Base-by-base conservation (phyloP, 208 protist species). In the Angomonas ambiguus region DNA sequence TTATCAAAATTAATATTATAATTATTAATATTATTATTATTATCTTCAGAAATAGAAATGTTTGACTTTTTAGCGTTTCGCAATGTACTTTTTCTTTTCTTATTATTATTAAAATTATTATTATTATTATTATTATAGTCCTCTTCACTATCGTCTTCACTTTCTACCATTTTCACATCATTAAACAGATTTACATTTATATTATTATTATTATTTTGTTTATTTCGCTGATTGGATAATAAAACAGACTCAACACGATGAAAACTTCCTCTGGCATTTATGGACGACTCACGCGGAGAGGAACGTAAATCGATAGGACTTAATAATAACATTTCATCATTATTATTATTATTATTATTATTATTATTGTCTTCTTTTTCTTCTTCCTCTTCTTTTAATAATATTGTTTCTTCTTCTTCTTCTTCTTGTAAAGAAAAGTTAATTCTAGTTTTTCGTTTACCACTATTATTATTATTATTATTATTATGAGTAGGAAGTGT, bases 151-250 rank as follows among this genome's bases (percentile, higher is more conserved):
- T n/a, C n/a, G n/a, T n/a, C n/a, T n/a, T n/a, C n/a, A n/a, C n/a
- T n/a, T n/a, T n/a, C n/a, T n/a, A n/a, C n/a, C n/a, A n/a, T n/a
- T n/a, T n/a, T n/a, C n/a, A n/a, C n/a, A n/a, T n/a, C n/a, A n/a
- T n/a, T n/a, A 45, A 45, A 45, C 38, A 16, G 16, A 8, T 45
- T 8, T 45, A 8, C 16, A n/a, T 45, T 45, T 45, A 45, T 45
- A 45, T 45, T 45, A 45, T 45, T 45, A 45, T 45, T 45, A 45
- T 45, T 45, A 45, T 45, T 45, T 45, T n/a, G n/a, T n/a, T n/a
- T n/a, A n/a, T n/a, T n/a, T n/a, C n/a, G n/a, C n/a, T n/a, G n/a
- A n/a, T n/a, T n/a, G n/a, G n/a, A n/a, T n/a, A n/a, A n/a, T n/a
- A n/a, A n/a, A n/a, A n/a, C n/a, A n/a, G n/a, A n/a, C n/a, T n/a